Percentiles rank a stretch among this genome's conserved stretches.
Conservation (phyloP, 129 eudicot genomes). For the Pseudognaphalium luteoalbum region DNA sequence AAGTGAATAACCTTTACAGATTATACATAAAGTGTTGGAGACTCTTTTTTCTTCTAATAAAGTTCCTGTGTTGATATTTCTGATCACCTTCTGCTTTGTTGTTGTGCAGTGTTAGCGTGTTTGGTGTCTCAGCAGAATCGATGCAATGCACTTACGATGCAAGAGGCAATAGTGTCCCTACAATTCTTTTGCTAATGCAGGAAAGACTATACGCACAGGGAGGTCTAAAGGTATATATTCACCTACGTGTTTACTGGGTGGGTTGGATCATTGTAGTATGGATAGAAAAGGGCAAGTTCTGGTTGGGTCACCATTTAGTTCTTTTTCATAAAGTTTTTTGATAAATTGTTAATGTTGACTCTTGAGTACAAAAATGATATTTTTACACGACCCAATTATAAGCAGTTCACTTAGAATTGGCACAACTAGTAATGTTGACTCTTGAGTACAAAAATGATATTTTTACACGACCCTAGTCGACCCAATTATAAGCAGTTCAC, state of each 20-base stretch:
- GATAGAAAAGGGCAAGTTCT: not conserved
- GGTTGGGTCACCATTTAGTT: not conserved
- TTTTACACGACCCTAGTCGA: not conserved
- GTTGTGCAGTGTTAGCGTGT: conserved; percentile 73
- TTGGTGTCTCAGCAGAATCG: conserved; percentile 95
- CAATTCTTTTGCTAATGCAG: conserved; percentile 85
- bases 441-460: not conserved
- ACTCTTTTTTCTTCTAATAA: not conserved
- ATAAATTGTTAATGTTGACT: too few species aligned
- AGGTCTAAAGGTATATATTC: conserved; percentile 67
- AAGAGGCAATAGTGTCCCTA: conserved; percentile 91
- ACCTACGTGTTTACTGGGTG: too few species aligned
- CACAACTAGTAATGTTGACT: not conserved
- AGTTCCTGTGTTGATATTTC: not conserved
- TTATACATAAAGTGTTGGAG: not conserved
- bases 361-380: not conserved
- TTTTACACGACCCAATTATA: not conserved
- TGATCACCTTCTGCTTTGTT: conserved; percentile 13
- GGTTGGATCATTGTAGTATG: too few species aligned
- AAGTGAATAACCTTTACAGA: not conserved
- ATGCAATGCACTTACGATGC: conserved; percentile 90
- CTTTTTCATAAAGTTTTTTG: not conserved
- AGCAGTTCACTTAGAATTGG: not conserved
- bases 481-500: not conserved
- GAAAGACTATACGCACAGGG: conserved; percentile 77